Base-by-base conservation (phyloP, 257 asterid genomes). In the Solanum pennellii region DNA sequence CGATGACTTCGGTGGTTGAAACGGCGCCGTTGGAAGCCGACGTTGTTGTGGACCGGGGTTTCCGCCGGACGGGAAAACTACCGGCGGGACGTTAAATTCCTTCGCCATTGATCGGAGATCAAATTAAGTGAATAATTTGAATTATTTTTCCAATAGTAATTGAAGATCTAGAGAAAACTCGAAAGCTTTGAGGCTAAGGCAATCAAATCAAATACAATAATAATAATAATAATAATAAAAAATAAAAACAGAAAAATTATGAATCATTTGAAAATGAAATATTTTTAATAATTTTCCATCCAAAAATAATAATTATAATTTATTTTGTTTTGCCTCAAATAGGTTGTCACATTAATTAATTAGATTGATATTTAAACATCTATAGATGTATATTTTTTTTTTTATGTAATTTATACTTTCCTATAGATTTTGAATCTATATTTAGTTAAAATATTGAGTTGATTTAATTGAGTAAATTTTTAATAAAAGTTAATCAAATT, bases 21-120 rank as follows among this genome's bases (percentile, higher is more conserved):
- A 96, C 33, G 98, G 99, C 33, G 98, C 97, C 18, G 97, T 91
- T 16, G 99, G 98, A 37, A 91, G 91, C 41, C 98, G 98, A 45
- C 98, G 98, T 85, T 96, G 98, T 74, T 91, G 93, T 21, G 93
- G 16, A 21, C 91, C 93, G 11, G 95, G 94, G 37, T 94, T 95
- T 29, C 94, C 96, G 80, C 94, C 95, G 89, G 96, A 89, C 21
- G 96, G 99, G 84, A 96, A 95, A 60, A 93, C 83, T 12, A 96
- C 98, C 82, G 98, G 98, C 86, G 98, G 98, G 56, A 91, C 97
- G 90, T 94, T 96, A 92, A 95, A 95, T 89, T 94, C 94, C 88
- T 90, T 95, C 75, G 96, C 92, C 98, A 94, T 94, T 86, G 90
- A 90, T 88, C 83, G 88, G 44, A 90, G 94, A 92, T 90, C 92